Conservation (phyloP, 495 filamentous ascomycete species). For the Hypoxylon trugodes region DNA sequence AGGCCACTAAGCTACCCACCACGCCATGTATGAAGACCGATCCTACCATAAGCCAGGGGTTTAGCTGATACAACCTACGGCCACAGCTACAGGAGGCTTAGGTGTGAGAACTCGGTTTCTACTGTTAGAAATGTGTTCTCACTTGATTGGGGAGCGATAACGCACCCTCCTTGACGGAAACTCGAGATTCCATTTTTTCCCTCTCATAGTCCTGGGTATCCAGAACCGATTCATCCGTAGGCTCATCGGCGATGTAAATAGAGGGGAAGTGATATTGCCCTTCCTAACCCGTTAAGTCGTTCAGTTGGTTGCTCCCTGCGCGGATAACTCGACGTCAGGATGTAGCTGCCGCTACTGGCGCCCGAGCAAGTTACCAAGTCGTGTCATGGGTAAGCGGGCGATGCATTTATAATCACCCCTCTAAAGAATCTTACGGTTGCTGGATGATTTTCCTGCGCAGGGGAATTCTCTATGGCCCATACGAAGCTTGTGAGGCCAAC, state of each 20-base stretch:
- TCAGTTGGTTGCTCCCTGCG: not conserved
- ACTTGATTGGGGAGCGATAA: constrained; percentile 25
- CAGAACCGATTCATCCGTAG: constrained; percentile 1
- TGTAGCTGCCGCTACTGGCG: not conserved
- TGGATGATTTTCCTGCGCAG: not conserved
- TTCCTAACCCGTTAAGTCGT: not conserved
- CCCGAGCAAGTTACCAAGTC: not conserved
- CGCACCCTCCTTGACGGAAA: too few relatives aligned
- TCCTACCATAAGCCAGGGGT: constrained; percentile 7
- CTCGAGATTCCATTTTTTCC: constrained; percentile 11
- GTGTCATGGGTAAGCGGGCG: not conserved
- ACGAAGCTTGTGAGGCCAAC: not conserved
- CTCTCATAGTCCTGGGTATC: not conserved
- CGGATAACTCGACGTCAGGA: not conserved
- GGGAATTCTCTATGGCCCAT: too few relatives aligned
- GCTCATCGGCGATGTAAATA: constrained; percentile 1
- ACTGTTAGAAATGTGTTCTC: constrained; percentile 23
- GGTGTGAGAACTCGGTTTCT: not conserved
- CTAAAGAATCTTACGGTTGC: not conserved
- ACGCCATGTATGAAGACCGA: constrained; percentile 1
- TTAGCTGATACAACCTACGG: constrained; percentile 6
- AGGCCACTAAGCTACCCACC: not conserved
- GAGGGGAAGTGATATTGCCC: not conserved
- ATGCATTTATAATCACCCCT: not conserved
- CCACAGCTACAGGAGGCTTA: not conserved